A percentile compares a stretch with the other conserved stretches of the same genome.
Evolutionary conservation across 1,284 basidiomycete genomes (phyloP).

Genomic region (Fomitiporia mediterranea): DNA sequence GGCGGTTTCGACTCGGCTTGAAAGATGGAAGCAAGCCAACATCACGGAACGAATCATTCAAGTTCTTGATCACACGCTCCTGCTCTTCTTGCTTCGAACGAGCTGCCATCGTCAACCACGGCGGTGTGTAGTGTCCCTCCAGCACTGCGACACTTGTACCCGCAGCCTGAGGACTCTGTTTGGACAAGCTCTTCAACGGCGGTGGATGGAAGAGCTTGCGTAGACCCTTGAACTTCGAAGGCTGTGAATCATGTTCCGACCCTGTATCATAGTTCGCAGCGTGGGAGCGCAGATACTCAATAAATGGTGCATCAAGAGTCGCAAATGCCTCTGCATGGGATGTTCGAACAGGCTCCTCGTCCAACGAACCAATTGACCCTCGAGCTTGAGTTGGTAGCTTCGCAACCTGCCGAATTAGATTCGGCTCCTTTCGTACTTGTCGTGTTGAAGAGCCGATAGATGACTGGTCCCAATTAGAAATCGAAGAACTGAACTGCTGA

Average conservation of each 20-base stretch:
- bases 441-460: constrained; percentile 18
- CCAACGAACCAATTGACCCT: constrained; percentile 20
- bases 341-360: constrained; percentile 44
- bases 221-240: constrained; percentile 18
- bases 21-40: constrained; percentile 67
- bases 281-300: constrained; percentile 45
- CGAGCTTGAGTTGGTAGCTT: constrained; percentile 2
- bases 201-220: constrained; percentile 15
- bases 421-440: constrained; percentile 5
- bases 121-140: constrained; percentile 48
- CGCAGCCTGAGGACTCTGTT: constrained; percentile 2
- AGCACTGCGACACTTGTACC: constrained; percentile 27
- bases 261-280: constrained; percentile 24
- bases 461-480: constrained; percentile 19
- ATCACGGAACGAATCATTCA: constrained; percentile 72
- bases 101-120: constrained; percentile 63
- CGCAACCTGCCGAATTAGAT: constrained; percentile 8
- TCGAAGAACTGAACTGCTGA: constrained; percentile 17
- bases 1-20: constrained; percentile 27
- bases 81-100: constrained; percentile 61
- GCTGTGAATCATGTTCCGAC: constrained; percentile 25
- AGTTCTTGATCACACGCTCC: constrained; percentile 58
- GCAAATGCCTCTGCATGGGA: constrained; percentile 71
- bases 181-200: constrained; percentile 11
- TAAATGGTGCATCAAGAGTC: constrained; percentile 56